Evolutionary conservation across 2,329 filamentous ascomycete species (phyloP), one percentile per base, ranked within the genome.

Genomic region (Botrytis hyacinthi): DNA sequence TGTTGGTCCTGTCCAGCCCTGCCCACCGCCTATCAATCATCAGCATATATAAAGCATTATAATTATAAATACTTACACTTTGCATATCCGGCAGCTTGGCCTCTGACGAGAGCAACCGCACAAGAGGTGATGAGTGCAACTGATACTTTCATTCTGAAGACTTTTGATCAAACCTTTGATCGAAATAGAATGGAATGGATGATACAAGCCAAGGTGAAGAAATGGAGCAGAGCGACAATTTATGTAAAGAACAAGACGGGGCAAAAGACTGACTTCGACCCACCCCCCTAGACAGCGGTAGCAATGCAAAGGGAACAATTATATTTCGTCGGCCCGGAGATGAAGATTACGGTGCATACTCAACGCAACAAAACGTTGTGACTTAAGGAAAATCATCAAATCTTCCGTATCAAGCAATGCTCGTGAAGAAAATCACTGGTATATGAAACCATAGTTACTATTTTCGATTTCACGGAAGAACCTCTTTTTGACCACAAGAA

Each of bases 311-410:
- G 10, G 42, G 14, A 32, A 57, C 10, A 57, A 42, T 10, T 4
- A 57, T 14, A 32, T 35, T 40, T 61, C 61, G 61, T 66, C 51
- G 71, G 71, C 29, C 71, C 48, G 48, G 22, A 10, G 37, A 12
- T 40, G 22, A 44, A 48, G n/a, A 29, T 20, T 22, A 22, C 7
- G 12, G 32, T 29, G 20, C 26, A n/a, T 44, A 7, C 14, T 5
- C 12, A 37, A 14, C 7, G 18, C 20, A 32, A 40, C 5, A 18
- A 20, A 51, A 57, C 29, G 18, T 32, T 51, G 9, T 62, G 35
- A 71, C 26, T 71, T 59, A 71, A 63, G 69, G 69, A 54, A 71
- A 63, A 63, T 40, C 35, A 54, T 69, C 26, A 29, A 40, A 48
- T 26, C 54, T 48, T 29, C 32, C 57, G 35, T 16, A 35, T 65